A percentile compares a stretch with the other conserved stretches of the same genome.
phyloP scores from a whole-genome alignment of 768 basidiomycete genomes.

The Trametes elegans region DNA sequence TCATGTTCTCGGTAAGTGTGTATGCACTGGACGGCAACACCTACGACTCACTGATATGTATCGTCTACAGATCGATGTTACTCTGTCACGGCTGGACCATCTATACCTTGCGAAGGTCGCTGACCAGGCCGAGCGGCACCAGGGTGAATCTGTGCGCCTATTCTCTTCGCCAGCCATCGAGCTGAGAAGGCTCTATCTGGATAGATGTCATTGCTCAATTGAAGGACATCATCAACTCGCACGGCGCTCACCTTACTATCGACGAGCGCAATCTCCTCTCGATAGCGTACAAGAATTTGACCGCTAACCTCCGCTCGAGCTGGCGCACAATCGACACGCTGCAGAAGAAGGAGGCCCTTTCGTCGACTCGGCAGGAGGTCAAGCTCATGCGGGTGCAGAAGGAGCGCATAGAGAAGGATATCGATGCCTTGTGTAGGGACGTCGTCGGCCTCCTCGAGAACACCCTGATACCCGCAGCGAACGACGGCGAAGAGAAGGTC shows the following conservation, averaged over 20 bases:
- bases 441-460: constrained; percentile 69
- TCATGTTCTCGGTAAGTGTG: neutral
- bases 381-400: constrained; percentile 71
- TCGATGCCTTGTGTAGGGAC: constrained; percentile 76
- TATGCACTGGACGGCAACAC: neutral
- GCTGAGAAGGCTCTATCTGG: too few relatives aligned
- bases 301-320: constrained; percentile 76
- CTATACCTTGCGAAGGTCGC: constrained; percentile 76
- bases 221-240: constrained; percentile 67
- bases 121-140: constrained; percentile 86
- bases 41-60: neutral
- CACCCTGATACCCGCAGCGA: constrained; percentile 56
- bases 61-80: constrained; percentile 12
- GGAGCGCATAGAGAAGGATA: constrained; percentile 72
- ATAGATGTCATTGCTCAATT: constrained; percentile 76
- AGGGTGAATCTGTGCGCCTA: constrained; percentile 52
- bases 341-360: constrained; percentile 62
- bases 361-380: constrained; percentile 53
- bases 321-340: constrained; percentile 81
- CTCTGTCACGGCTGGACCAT: constrained; percentile 35
- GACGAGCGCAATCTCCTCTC: constrained; percentile 90
- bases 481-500: constrained; percentile 77
- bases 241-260: constrained; percentile 66
- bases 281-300: constrained; percentile 89
- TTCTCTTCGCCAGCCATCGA: too few relatives aligned